Evolutionary conservation across 495 filamentous ascomycete genomes (phyloP).

Genomic region (Tuber brumale): DNA sequence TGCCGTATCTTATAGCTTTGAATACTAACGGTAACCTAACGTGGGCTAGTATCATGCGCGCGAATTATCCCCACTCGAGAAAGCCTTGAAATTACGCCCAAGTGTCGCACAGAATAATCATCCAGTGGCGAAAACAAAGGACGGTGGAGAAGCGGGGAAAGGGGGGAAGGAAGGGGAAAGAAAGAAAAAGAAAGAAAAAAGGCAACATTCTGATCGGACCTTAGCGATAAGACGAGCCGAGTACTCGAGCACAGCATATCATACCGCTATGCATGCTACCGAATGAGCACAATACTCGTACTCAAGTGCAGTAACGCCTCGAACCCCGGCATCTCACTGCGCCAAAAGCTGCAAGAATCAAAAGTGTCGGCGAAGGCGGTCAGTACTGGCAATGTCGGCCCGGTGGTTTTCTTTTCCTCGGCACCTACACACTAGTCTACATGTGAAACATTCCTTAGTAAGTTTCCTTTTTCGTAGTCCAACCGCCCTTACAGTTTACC

Average conservation of each 20-base stretch:
- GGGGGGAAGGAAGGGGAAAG: neutral
- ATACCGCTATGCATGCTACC: neutral
- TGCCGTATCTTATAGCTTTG: neutral
- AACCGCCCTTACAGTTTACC: neutral
- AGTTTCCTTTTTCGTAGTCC: neutral
- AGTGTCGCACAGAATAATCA: neutral
- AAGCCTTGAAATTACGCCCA: neutral
- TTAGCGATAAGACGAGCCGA: neutral
- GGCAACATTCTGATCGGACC: neutral
- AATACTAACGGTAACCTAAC: neutral
- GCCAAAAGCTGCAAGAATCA: neutral
- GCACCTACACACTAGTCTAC: neutral
- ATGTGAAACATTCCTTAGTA: neutral
- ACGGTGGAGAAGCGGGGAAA: neutral
- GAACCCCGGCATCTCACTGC: neutral
- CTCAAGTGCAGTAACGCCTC: neutral
- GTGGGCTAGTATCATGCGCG: neutral
- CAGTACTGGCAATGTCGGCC: neutral
- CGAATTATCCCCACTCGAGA: neutral
- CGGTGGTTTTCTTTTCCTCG: neutral
- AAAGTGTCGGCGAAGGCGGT: neutral
- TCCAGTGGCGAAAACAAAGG: neutral
- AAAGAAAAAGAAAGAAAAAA: neutral
- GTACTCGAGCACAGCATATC: neutral
- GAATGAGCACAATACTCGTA: neutral